Percentiles rank a stretch among this genome's conserved stretches.
Conservation (phyloP, 176 grass and related monocot genomes). For the Aegilops bicornis region DNA sequence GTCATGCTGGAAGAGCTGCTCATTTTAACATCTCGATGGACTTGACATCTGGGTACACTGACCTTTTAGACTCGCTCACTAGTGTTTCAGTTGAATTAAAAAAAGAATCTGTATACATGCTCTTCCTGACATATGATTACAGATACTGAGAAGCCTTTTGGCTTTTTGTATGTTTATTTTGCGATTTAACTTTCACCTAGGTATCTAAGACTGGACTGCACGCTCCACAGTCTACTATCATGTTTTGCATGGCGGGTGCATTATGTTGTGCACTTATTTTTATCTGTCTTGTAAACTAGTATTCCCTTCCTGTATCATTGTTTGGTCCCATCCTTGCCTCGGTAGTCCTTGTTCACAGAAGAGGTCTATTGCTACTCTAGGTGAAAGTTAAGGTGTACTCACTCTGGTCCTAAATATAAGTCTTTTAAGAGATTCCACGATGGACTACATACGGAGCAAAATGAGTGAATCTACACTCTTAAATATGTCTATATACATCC, state of each 20-base stretch:
- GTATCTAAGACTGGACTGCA: too few species aligned
- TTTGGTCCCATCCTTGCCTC: neutral
- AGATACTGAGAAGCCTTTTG: constrained; percentile 3
- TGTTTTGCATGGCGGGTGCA: neutral
- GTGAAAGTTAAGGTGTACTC: too few species aligned
- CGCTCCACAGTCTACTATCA: too few species aligned
- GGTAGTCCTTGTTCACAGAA: neutral
- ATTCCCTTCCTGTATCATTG: neutral
- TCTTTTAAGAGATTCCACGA: too few species aligned
- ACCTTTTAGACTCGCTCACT: neutral
- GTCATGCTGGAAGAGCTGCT: constrained; percentile 1
- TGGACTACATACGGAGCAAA: too few species aligned
- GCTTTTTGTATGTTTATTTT: neutral
- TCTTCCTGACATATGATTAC: neutral
- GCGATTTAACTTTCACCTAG: neutral
- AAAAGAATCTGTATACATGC: neutral
- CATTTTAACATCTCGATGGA: neutral
- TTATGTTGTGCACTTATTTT: neutral
- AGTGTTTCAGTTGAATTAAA: constrained; percentile 2
- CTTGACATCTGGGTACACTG: neutral
- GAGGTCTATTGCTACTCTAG: neutral
- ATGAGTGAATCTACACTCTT: too few species aligned
- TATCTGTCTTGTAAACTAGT: neutral
- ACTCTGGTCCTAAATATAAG: too few species aligned
- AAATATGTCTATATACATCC: too few species aligned